Base-by-base conservation (phyloP, 768 basidiomycete genomes). In the Pilatotrama ljubarskyi region DNA sequence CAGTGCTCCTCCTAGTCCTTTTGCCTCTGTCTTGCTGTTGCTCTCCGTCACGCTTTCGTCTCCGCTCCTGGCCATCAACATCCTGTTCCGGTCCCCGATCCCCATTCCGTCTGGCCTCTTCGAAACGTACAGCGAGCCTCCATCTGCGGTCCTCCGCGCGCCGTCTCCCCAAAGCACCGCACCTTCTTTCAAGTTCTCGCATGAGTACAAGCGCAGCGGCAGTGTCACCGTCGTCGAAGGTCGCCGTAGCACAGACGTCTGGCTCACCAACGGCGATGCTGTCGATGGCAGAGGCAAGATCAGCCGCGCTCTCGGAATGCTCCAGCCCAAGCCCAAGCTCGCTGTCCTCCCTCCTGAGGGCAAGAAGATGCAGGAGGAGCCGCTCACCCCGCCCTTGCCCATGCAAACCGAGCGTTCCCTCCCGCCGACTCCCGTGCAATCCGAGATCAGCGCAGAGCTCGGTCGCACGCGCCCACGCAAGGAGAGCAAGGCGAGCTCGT, bases 251-350 rank as follows among this genome's bases (percentile, higher is more conserved):
- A 86, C 86, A 24, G 88, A 90, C 65, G 83, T 90, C 26, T 90
- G 89, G 89, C 72, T 90, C 63, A 70, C 82, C 13, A 86, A 86
- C 54, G 87, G 88, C n/a, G 83, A 90, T 60, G 88, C 88, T 7
- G 75, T 86, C 20, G 85, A 87, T 49, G 85, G 85, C 1, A 87
- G 85, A 70, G 74, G 75, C 55, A 86, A 84, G 65, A 63, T 88
- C 29, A 77, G 82, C 42, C 83, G 87, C 18, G 84, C 85, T 2
- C 66, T 90, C 26, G 82, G 79, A n/a, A 79, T 90, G 74, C 78
- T 90, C 32, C 72, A 78, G 10, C 81, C 87, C 18, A 79, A 77
- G 50, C 88, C 89, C 36, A 86, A 84, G 68, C 80, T 91, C 1
- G 84, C 87, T 9, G 84, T 90, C 46, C 76, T 90, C 5, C 88